Base-by-base conservation (phyloP, 768 basidiomycete genomes). In the Tephrocybe rancida region DNA sequence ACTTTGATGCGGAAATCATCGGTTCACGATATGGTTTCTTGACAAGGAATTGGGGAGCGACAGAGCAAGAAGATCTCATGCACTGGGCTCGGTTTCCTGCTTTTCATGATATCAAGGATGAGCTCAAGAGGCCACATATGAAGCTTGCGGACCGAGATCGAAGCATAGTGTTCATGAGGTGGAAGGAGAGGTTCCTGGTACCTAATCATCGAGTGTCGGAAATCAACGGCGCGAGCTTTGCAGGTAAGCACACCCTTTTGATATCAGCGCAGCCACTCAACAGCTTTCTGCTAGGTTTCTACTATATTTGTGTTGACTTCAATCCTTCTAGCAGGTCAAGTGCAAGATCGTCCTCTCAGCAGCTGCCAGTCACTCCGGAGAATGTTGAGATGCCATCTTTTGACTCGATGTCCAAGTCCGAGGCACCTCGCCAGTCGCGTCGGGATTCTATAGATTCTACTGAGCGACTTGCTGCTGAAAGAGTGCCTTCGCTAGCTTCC, bases 111-210 rank as follows among this genome's bases (percentile, higher is more conserved):
- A 90, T 62, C 83, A 95, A 58, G 86, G 85, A 67, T 77, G 91
- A 95, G 64, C 80, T 95, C 57, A 83, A 86, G 66, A 78, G 83
- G 64, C 92, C 93, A 0, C 80, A 86, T 56, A 64, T 92, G 69
- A 92, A 90, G 37, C 86, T 96, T 64, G 73, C 82, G 42, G 88
- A 90, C 63, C 77, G 87, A 37, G 86, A 89, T 62, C 81, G 88
- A 44, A 87, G 88, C 1, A 88, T 88, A 22, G 85, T 95, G 26
- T 98, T 98, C 68, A 93, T 98, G 88, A 79, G 96, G 56, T 95
- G 94, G 90, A 98, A 98, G 72, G 96, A 98, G 72, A 79, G 87
- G 64, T 98, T 97, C 71, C 76, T 98, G 48, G 91, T 98, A n/a
- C 95, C 95, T 2, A 92, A 95, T 69, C 92, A 95, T 72, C 84